Conservation (phyloP, 306 rosid species). For the Abrus precatorius region DNA sequence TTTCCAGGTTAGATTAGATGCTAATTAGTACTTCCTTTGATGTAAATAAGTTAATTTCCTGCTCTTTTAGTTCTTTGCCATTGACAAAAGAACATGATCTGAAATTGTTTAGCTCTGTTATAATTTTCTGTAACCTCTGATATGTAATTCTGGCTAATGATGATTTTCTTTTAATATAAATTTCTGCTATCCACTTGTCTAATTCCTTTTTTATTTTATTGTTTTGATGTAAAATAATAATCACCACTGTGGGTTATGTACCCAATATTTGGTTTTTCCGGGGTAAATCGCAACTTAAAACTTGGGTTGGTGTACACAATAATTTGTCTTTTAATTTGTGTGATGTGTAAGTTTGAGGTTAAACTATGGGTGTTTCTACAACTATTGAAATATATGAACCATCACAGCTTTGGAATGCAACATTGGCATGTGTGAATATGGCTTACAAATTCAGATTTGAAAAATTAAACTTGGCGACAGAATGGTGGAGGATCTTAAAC, state of each 20-base stretch:
- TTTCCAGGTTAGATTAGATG: slow-evolving; percentile 43
- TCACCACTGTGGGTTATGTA: too few relatives aligned
- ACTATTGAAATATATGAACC: too few relatives aligned
- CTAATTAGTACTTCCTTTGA: slow-evolving; percentile 29
- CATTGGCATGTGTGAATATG: too few relatives aligned
- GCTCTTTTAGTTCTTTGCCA: neutral
- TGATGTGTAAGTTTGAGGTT: neutral
- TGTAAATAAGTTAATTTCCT: slow-evolving; percentile 42
- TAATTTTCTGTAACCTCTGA: slow-evolving; percentile 41
- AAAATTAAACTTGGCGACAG: too few relatives aligned
- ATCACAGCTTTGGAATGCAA: too few relatives aligned
- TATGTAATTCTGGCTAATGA: slow-evolving; percentile 30
- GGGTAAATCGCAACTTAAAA: neutral
- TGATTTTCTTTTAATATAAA: neutral
- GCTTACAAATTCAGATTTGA: too few relatives aligned
- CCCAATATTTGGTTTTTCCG: neutral
- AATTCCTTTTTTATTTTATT: neutral
- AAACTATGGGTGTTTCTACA: neutral
- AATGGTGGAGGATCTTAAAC: too few relatives aligned
- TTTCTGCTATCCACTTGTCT: neutral
- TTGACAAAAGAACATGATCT: slow-evolving; percentile 38
- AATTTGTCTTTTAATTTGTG: too few relatives aligned
- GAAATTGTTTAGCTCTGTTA: slow-evolving; percentile 31
- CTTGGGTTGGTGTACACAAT: neutral
- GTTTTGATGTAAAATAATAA: too few relatives aligned